These are phyloP conservation scores for Zancudomyces culisetae DNA, from an alignment of 371 early-diverging fungal species.

Conservation along the genomic window DNA sequence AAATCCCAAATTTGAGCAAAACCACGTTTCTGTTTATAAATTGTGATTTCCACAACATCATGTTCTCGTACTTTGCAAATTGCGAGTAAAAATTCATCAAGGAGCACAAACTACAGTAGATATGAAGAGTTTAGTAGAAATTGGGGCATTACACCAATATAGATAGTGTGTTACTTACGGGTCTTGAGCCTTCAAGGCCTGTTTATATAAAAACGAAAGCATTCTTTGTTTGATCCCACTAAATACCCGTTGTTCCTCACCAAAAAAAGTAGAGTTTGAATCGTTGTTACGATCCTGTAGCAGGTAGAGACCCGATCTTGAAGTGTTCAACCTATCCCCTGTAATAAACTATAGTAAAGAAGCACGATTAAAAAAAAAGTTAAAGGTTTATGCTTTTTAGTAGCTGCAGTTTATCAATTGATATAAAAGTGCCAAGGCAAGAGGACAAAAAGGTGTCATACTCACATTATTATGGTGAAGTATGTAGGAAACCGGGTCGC, in stretches of 20 bases:
- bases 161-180: background rate
- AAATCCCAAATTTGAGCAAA: constrained; percentile 14
- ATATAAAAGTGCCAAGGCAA: too few species aligned
- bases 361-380: background rate
- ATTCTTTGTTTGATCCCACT: constrained; percentile 1
- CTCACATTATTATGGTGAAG: too few species aligned
- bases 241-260: background rate
- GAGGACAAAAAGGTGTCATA: too few species aligned
- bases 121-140: background rate
- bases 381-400: background rate
- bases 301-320: too few species aligned
- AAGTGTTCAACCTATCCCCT: too few species aligned
- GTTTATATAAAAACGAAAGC: constrained; percentile 1
- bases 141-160: background rate
- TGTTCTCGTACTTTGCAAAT: constrained; percentile 18
- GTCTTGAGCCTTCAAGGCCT: background rate
- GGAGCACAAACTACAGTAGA: constrained; percentile 3
- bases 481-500: too few species aligned
- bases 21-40: constrained; percentile 8
- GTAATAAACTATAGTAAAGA: too few species aligned
- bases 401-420: too few species aligned
- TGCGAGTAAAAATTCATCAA: constrained; percentile 17
- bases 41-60: constrained; percentile 23
- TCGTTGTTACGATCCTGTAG: background rate
- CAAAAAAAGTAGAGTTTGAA: background rate